These are phyloP conservation scores for Ascoidea asiatica DNA, from an alignment of 805 yeast species.

Conservation along the genomic window DNA sequence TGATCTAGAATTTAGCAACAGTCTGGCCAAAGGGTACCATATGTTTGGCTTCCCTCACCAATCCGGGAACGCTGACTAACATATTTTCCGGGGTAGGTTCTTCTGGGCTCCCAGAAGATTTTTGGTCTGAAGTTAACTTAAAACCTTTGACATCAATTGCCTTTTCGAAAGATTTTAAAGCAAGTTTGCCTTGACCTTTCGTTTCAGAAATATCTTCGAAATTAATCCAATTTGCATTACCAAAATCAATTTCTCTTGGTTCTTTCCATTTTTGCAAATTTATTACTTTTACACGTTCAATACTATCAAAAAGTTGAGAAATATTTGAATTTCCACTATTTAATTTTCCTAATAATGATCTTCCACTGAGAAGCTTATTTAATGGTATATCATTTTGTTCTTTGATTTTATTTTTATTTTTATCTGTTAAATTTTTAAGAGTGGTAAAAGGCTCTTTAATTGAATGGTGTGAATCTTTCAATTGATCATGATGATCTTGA, in stretches of 20 bases:
- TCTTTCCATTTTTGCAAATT: conserved; percentile 12
- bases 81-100: conserved; percentile 11
- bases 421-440: not conserved
- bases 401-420: not conserved
- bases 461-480: too few relatives aligned
- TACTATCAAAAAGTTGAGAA: too few relatives aligned
- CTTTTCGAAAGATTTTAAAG: conserved; percentile 15
- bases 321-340: not conserved
- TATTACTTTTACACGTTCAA: conserved; percentile 6
- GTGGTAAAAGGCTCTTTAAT: not conserved
- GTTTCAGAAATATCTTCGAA: conserved; percentile 12
- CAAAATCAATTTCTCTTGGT: conserved; percentile 13
- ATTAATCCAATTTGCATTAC: conserved; percentile 7
- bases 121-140: conserved; percentile 11
- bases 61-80: conserved; percentile 5
- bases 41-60: conserved; percentile 7
- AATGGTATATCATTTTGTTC: not conserved
- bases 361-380: not conserved
- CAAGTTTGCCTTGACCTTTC: conserved; percentile 17
- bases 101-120: conserved; percentile 7
- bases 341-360: too few relatives aligned
- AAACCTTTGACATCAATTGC: conserved; percentile 14
- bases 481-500: not conserved
- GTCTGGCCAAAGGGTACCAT: conserved; percentile 7
- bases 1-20: too few relatives aligned